phyloP scores from a whole-genome alignment of 805 yeast species.

The Cyberlindnera euphorbiiphila region DNA sequence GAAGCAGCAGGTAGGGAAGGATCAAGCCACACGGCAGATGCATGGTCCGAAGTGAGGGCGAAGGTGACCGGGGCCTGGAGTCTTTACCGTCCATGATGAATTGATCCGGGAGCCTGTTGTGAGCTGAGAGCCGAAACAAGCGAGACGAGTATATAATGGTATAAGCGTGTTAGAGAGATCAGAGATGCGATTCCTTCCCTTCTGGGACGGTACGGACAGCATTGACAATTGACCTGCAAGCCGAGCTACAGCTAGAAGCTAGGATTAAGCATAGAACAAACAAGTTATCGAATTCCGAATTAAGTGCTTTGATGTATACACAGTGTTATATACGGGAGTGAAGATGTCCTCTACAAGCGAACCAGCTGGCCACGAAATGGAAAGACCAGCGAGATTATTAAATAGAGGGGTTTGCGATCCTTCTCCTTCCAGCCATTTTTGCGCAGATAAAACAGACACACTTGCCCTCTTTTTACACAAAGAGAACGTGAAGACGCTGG shows the following conservation, averaged over 20 bases:
- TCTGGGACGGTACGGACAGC: no score
- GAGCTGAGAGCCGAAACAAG: no score
- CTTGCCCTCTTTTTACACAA: conserved; percentile 12
- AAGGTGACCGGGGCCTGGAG: conserved; percentile 1
- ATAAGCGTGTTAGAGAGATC: no score
- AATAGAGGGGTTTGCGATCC: conserved; percentile 19
- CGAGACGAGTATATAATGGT: no score
- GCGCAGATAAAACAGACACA: conserved; percentile 21
- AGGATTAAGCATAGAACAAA: no score
- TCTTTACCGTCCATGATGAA: background rate
- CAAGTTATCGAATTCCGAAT: no score
- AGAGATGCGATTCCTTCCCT: no score
- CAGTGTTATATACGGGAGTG: background rate
- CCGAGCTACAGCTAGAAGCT: no score
- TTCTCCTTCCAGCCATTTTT: conserved; percentile 32
- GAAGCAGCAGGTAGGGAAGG: conserved; percentile 31
- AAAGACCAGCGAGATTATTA: conserved; percentile 25
- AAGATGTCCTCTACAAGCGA: conserved; percentile 30
- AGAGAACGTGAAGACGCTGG: conserved; percentile 28
- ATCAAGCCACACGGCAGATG: conserved; percentile 22
- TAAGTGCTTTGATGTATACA: no score
- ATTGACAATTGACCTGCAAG: no score
- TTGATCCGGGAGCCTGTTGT: no score
- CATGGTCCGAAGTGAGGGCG: conserved; percentile 3
- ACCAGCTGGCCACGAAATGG: conserved; percentile 21